phyloP scores from a whole-genome alignment of 306 rosid genomes.

The Cercis canadensis region DNA sequence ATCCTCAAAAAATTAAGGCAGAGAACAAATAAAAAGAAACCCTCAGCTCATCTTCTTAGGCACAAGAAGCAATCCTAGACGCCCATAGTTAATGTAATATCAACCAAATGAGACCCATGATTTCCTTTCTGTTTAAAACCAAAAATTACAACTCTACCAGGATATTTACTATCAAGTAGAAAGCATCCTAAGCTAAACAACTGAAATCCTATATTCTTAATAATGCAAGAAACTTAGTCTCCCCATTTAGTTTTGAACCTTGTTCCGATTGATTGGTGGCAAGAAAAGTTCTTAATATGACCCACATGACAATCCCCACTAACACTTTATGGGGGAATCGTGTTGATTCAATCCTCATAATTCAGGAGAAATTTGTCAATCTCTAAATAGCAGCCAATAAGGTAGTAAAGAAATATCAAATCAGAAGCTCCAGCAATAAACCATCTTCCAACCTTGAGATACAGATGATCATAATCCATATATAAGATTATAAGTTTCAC shows the following conservation, averaged over 20 bases:
- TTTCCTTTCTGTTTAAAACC: neutral
- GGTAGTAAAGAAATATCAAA: neutral
- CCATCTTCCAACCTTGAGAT: neutral
- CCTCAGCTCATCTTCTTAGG: slow-evolving; percentile 8
- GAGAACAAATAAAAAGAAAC: no score
- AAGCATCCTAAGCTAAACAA: neutral
- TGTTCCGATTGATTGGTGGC: neutral
- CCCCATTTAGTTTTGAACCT: neutral
- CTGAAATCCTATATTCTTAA: neutral
- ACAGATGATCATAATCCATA: neutral
- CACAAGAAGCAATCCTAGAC: slow-evolving; percentile 1
- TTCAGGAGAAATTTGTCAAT: neutral
- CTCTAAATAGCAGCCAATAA: no score
- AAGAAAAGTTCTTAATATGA: neutral
- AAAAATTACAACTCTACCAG: neutral
- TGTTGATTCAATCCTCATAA: neutral
- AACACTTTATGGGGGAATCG: neutral
- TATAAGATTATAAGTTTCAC: neutral
- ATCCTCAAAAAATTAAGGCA: no score
- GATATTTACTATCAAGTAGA: neutral
- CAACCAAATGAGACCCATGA: neutral
- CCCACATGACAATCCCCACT: neutral
- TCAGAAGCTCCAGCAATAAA: neutral
- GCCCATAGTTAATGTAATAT: neutral
- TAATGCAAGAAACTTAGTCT: neutral